phyloP scores from a whole-genome alignment of 148 eudicot genomes.

The Polygonum aviculare region DNA sequence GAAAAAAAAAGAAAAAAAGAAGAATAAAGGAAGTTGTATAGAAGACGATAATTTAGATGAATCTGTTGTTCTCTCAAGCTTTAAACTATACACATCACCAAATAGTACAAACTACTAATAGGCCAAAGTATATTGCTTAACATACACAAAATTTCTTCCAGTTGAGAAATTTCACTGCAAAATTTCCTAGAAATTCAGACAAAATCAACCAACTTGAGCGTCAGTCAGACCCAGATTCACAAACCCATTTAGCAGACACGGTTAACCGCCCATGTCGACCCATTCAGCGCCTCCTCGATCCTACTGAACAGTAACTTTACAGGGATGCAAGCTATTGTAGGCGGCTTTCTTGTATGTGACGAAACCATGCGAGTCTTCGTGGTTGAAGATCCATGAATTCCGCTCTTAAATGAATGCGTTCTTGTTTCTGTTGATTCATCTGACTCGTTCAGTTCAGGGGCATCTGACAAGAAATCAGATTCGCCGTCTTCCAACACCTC shows the following conservation, averaged over 20 bases:
- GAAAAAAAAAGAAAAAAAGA: too few relatives aligned
- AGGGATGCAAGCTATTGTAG: conserved; percentile 67
- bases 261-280: conserved; percentile 2
- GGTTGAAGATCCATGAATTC: conserved; percentile 19
- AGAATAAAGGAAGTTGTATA: too few relatives aligned
- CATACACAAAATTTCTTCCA: background rate
- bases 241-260: background rate
- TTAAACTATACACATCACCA: too few relatives aligned
- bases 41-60: too few relatives aligned
- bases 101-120: background rate
- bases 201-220: background rate
- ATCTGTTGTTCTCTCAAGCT: too few relatives aligned
- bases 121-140: background rate
- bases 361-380: conserved; percentile 72
- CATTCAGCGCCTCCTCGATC: conserved; percentile 49
- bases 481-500: conserved; percentile 57
- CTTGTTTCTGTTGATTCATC: conserved; percentile 3
- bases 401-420: background rate
- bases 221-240: background rate
- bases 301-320: conserved; percentile 61
- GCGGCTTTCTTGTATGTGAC: conserved; percentile 42
- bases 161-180: background rate
- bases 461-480: conserved; percentile 22
- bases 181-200: background rate
- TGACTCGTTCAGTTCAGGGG: conserved; percentile 19